Base-by-base conservation (phyloP, 176 grass and related monocot genomes). In the Avena sativa region DNA sequence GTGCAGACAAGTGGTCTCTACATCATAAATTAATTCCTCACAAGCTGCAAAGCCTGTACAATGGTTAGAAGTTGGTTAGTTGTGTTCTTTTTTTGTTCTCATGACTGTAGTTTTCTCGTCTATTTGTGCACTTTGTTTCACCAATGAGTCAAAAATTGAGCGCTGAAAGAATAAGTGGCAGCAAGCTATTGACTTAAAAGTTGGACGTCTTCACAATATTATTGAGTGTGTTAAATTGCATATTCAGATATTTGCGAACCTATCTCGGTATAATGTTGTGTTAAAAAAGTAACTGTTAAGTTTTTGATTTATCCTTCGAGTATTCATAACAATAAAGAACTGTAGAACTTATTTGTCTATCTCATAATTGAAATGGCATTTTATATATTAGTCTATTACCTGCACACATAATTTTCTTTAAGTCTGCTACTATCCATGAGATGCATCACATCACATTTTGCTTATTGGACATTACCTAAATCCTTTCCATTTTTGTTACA, bases 61-160 rank as follows among this genome's bases (percentile, higher is more conserved):
- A 87, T 5, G 71, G 96, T 78, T 98, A 90, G 66, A 98, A 94
- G 69, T 83, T 98, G 96, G 96, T 98, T 87, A 83, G 84, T 90
- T 74, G 53, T 59, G 48, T 89, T 25, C 11, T 26, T 79, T 81
- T 71, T 85, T 85, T 87, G 28, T 21, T 61, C 19, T 17, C 50
- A 76, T 25, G 12, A 83, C 21, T 38, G 2, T 17, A 58, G 17
- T 59, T 44, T n/a, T 26, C 10, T 79, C 36, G 43, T 57, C 0
- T 34, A 34, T 49, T 4, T 58, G 5, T 79, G 47, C 70, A 69
- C 44, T 36, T 53, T 16, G 3, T 14, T 77, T 62, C 85, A 98
- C 96, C 59, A 98, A 94, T 77, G 96, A 94, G 85, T 86, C 93
- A 66, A 94, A 98, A 53, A 98, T 98, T 80, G 93, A 98, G 46